Evolutionary conservation across 139 green algal species (phyloP).

Genomic region (Volvox reticuliferus): DNA sequence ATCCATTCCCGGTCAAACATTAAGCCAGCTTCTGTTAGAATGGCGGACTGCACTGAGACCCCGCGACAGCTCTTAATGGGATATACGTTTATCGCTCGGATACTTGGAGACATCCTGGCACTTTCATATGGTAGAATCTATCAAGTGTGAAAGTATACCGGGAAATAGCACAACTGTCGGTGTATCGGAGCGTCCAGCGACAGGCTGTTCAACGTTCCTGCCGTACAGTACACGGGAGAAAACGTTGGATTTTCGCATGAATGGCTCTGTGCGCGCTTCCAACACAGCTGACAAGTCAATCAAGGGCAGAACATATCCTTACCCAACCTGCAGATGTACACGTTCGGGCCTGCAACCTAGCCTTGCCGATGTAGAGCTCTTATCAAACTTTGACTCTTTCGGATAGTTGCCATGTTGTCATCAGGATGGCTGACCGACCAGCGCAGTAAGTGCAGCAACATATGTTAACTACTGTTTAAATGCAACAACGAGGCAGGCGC

Average conservation of each 20-base stretch:
- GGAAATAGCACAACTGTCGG: too few relatives aligned
- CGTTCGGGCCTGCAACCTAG: too few relatives aligned
- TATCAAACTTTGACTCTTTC: neutral
- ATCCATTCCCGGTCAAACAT: conserved; percentile 32
- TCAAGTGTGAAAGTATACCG: too few relatives aligned
- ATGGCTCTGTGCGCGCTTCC: too few relatives aligned
- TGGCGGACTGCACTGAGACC: conserved; percentile 7
- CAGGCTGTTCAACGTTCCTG: too few relatives aligned
- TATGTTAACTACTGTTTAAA: neutral
- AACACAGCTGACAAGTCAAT: too few relatives aligned
- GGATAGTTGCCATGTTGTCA: conserved; percentile 32
- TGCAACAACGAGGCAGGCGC: neutral
- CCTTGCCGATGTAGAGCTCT: neutral
- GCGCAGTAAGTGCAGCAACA: conserved; percentile 48
- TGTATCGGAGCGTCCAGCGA: too few relatives aligned
- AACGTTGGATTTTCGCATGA: too few relatives aligned
- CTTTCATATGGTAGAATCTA: too few relatives aligned
- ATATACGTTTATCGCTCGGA: conserved; percentile 17
- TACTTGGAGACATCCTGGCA: neutral
- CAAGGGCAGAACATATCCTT: too few relatives aligned
- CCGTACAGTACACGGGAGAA: too few relatives aligned
- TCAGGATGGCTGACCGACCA: conserved; percentile 61
- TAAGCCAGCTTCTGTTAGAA: conserved; percentile 9
- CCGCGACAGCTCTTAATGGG: conserved; percentile 36
- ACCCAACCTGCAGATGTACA: too few relatives aligned